Evolutionary conservation across 129 eudicot species (phyloP).

Genomic region (Flaveria ramosissima): DNA sequence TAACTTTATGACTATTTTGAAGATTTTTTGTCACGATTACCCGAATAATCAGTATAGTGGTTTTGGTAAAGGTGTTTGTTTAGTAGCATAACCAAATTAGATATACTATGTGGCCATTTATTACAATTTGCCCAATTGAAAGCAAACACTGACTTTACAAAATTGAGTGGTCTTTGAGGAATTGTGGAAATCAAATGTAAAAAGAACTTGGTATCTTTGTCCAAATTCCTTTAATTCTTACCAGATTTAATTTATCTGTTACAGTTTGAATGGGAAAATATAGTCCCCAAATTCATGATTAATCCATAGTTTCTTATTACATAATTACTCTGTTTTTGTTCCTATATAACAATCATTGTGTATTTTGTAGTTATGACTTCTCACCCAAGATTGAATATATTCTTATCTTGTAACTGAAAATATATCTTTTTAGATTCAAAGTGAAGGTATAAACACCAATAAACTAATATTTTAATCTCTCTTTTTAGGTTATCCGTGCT

Average conservation of each 20-base stretch:
- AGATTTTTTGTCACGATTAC: background rate
- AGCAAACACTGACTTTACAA: constrained; percentile 3
- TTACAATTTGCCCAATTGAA: background rate
- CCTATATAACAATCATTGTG: background rate
- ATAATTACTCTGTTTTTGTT: background rate
- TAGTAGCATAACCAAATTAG: background rate
- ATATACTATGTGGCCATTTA: background rate
- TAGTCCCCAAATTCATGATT: background rate
- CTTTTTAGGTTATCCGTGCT: constrained; percentile 86
- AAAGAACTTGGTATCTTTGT: background rate
- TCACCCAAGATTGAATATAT: background rate
- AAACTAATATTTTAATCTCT: constrained; percentile 17
- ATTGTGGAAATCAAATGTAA: background rate
- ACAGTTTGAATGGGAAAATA: background rate
- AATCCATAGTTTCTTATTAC: background rate
- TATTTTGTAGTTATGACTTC: constrained; percentile 4
- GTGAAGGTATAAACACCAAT: background rate
- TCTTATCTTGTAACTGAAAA: background rate
- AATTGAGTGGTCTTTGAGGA: background rate
- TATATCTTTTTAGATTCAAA: background rate
- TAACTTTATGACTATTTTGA: background rate
- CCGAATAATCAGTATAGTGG: background rate
- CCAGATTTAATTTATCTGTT: background rate
- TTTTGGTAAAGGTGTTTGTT: background rate
- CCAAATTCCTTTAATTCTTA: background rate